Percentiles rank a stretch among this genome's conserved stretches.
These are phyloP conservation scores for Gyromitra esculenta DNA, from an alignment of 2,329 filamentous ascomycete genomes.

Conservation along the genomic window DNA sequence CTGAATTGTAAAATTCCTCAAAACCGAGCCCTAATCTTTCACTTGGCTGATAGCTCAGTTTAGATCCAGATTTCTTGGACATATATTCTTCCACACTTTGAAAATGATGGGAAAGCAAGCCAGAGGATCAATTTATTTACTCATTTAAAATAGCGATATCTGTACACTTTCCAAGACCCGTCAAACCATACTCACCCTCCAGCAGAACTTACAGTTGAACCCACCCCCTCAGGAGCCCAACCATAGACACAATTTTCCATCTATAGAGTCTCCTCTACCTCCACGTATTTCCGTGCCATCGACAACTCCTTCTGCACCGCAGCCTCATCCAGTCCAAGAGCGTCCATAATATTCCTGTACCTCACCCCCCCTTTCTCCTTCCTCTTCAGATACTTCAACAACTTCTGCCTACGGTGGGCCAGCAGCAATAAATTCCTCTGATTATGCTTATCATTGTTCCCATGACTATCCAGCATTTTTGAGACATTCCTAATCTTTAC, in stretches of 20 bases:
- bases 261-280: not conserved
- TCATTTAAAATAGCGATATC: not conserved
- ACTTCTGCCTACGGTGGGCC: slow-evolving; percentile 87
- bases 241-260: not conserved
- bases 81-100: not conserved
- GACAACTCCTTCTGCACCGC: slow-evolving; percentile 56
- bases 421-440: slow-evolving; percentile 87
- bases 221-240: not conserved
- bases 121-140: not conserved
- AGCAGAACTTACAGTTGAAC: not conserved
- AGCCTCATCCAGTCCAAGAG: slow-evolving; percentile 72
- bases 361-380: slow-evolving; percentile 91
- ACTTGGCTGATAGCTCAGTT: too few species aligned
- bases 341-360: slow-evolving; percentile 86
- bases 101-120: not conserved
- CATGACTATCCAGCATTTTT: slow-evolving; percentile 74
- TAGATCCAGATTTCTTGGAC: too few species aligned
- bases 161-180: not conserved
- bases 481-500: slow-evolving; percentile 88
- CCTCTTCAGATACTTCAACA: slow-evolving; percentile 83
- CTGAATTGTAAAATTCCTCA: too few species aligned
- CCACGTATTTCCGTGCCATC: slow-evolving; percentile 42
- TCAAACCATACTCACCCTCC: not conserved
- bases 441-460: slow-evolving; percentile 89
- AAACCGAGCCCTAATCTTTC: too few species aligned